Base-by-base conservation (phyloP, 371 early-diverging fungal species). In the Syncephalis plumigaleata region DNA sequence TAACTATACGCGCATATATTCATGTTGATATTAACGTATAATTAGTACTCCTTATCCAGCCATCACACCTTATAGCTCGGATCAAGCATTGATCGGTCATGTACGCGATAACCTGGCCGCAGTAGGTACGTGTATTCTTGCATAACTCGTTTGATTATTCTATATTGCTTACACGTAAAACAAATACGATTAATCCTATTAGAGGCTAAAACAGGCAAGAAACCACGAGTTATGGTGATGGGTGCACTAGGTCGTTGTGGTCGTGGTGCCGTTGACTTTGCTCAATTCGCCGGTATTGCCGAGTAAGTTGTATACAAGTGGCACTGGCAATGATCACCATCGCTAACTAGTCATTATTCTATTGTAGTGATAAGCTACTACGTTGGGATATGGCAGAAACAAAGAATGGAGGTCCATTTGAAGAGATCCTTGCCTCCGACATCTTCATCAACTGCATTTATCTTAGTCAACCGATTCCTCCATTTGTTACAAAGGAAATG, bases 391-490 rank as follows among this genome's bases (percentile, higher is more conserved):
- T 94, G 58, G 78, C 73, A 45, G 94, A 96, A 67, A 96, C 97
- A 49, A 77, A 77, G 60, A 70, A 59, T 37, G 94, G 93, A 36
- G 94, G 94, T 16, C 97, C 97, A 42, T 96, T 94, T 72, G 65
- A 66, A 27, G 87, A 91, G 55, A 94, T 96, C 48, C 58, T 87
- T 50, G 74, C 79, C 44, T 63, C 71, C 49, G 90, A 91, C 58
- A 83, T 94, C 59, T 96, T 96, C 65, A 79, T 96, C 73, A 96
- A 96, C 77, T 96, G 92, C 68, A 93, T 96, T 65, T 96, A 96
- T 58, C 77, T 96, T 47, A 77, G 77, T 58, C 58, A 78, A 46
- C 73, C 79, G 61, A 93, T 96, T 55, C 90, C 93, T 46, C 91
- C 97, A 18, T 96, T 96, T 64, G 57, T 96, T 58, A 89, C 88